Base-by-base conservation (phyloP, 352 stramenopile genomes). In the Globisporangium nodosum region DNA sequence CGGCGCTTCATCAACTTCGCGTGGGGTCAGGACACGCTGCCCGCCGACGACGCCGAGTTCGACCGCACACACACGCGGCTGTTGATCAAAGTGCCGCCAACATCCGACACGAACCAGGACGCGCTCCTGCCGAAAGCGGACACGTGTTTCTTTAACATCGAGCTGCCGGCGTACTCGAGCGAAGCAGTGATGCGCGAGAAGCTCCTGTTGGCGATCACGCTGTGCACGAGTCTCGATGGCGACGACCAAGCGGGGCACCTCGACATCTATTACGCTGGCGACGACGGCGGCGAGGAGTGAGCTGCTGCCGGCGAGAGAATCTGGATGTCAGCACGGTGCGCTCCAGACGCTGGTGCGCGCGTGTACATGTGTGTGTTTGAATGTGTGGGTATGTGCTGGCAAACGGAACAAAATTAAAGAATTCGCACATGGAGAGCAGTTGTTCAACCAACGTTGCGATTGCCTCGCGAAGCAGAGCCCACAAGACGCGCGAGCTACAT, bases 111-210 rank as follows among this genome's bases (percentile, higher is more conserved):
- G 16, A 62, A 68, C 45, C 79, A 90, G 54, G 81, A 93, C 55
- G 59, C 55, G 16, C 57, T 89, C 49, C 60, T 93, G 21, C 84
- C 84, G 42, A 91, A 88, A 58, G 79, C 84, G 1, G 84, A 93
- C 48, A 93, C 84, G 33, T 93, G 84, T 46, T 93, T 93, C 47
- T 93, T 93, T 68, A 93, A 93, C 52, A 81, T 93, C 52, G 81
- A 92, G 61, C 63, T 93, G 1, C 84, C 84, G 8, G 78, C 80
- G 43, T 93, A 93, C 68, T 88, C 81, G 20, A 81, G 60, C 21
- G 73, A 89, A 50, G 69, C 76, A 18, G 65, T 87, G 35, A 90
- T 90, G 81, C 69, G 72, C 3, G 68, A 88, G 52, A 87, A 87
- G 49, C 58, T 93, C 33, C 65, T 87, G 48, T 59, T 88, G 20